Base-by-base conservation (phyloP, 2,329 filamentous ascomycete species). In the Colletotrichum scovillei region DNA sequence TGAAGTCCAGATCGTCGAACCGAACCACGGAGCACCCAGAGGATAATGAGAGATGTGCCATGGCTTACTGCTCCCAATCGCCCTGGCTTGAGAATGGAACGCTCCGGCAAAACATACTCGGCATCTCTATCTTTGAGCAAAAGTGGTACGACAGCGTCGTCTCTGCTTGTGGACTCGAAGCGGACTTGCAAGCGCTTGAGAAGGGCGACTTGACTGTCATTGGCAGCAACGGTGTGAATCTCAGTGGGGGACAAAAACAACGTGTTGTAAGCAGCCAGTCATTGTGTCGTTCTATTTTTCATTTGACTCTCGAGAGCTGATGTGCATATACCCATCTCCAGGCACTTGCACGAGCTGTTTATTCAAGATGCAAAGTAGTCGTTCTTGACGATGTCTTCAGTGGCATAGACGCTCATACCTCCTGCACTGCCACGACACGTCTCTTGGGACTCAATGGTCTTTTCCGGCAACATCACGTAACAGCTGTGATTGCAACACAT, bases 351-450 rank as follows among this genome's bases (percentile, higher is more conserved):
- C 22, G 67, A 9, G 71, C 57, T 2, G n/a, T 72, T 1, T 74
- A 74, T 26, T 60, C 71, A 4, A 46, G 67, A 24, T 22, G 24
- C 3, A 62, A 22, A 9, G 7, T 72, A 11, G 14, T 72, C 14
- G 9, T 74, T 14, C 62, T 74, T 19, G 71, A 74, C 35, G 71
- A 74, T 3, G 49, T 74, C 6, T 74, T 72, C 38, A 63, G 67
- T 19, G 71, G 62, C 4, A 72, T 74, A 49, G 71, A 74, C 1
- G 67, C 71, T 0, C 46, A 32, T 6, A 74, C 71, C 8, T n/a
- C 71, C 1, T 19, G 63, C 0, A 62, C 66, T 5, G 63, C 72
- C 30, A 66, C 62, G 12, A 63, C 2, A 8, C n/a, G 24, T n/a
- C 26, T 72, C 5, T 12, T 74, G 2, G 67, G 67, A 3, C 2